Base-by-base conservation (phyloP, 371 early-diverging fungal species). In the Mortierella sp. region DNA sequence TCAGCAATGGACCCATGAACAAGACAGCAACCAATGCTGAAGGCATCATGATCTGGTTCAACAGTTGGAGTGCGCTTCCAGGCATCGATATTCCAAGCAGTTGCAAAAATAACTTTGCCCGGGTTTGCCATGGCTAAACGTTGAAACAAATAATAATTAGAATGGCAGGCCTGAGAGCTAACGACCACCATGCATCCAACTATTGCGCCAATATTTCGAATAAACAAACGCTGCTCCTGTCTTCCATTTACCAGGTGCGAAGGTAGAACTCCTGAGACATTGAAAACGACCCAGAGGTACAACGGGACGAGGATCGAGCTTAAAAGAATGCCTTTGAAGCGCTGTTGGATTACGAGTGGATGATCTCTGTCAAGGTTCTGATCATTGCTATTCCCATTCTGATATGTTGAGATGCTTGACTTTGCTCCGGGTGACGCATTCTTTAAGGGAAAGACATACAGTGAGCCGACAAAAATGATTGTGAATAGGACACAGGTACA, bases 341-440 rank as follows among this genome's bases (percentile, higher is more conserved):
- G 52, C 32, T 62, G 75, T 15, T 58, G 26, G 37, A 73, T 67
- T 47, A 73, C 75, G 21, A 73, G 48, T 1, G 75, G 75, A 14
- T 73, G 75, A 30, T 73, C 51, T 30, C 68, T 31, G 30, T 67
- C 59, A 21, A 73, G 24, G 3, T 42, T 56, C 43, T 31, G 44
- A 15, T 44, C 26, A 21, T 7, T 7, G 12, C 19, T 12, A 27
- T 37, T 21, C 19, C 3, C 14, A 19, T 15, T 31, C 23, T n/a
- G 2, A 21, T 23, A 50, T 27, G 19, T 4, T 15, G 51, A 31
- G 23, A 11, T 19, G 30, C 34, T 28, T 4, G 30, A 1, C 32
- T 5, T 28, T 23, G 28, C 3, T 9, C n/a, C 41, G n/a, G 37
- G 28, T 11, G 46, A 15, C 6, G n/a, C n/a, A 15, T 24, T 43